phyloP scores from a whole-genome alignment of 257 asterid genomes.

The Voacanga thouarsii region DNA sequence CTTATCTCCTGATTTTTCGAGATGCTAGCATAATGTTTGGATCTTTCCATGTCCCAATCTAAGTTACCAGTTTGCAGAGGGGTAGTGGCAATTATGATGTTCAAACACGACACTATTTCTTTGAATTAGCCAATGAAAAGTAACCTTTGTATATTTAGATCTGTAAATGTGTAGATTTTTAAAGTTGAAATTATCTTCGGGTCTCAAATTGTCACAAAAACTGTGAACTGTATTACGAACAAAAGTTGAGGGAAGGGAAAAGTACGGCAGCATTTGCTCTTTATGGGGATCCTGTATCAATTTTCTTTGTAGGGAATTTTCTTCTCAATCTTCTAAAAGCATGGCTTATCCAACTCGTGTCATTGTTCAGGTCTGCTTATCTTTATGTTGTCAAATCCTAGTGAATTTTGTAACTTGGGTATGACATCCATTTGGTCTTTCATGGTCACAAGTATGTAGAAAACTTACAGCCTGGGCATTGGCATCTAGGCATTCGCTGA shows the following conservation, averaged over 20 bases:
- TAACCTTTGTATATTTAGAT: background rate
- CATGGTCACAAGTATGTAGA: background rate
- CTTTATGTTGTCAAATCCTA: background rate
- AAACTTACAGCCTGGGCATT: background rate
- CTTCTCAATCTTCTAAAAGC: background rate
- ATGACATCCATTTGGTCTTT: background rate
- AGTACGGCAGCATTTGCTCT: background rate
- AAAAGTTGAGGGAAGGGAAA: background rate
- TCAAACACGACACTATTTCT: background rate
- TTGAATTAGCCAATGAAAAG: background rate
- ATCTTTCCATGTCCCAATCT: background rate
- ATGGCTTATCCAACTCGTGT: background rate
- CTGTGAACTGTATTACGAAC: background rate
- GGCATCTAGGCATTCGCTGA: background rate
- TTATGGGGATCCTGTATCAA: background rate
- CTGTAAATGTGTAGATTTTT: too few relatives aligned
- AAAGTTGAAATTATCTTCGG: background rate
- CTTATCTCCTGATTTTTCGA: background rate
- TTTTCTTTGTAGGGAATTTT: background rate
- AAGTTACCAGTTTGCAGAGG: background rate
- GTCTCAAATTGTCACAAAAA: background rate
- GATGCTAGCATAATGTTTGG: background rate
- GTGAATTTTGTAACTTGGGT: background rate
- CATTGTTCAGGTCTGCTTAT: background rate
- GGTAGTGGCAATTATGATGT: background rate